A percentile compares a stretch with the other conserved stretches of the same genome.
These are phyloP conservation scores for Peronosclerospora sorghi DNA, from an alignment of 352 stramenopile species.

Conservation along the genomic window DNA sequence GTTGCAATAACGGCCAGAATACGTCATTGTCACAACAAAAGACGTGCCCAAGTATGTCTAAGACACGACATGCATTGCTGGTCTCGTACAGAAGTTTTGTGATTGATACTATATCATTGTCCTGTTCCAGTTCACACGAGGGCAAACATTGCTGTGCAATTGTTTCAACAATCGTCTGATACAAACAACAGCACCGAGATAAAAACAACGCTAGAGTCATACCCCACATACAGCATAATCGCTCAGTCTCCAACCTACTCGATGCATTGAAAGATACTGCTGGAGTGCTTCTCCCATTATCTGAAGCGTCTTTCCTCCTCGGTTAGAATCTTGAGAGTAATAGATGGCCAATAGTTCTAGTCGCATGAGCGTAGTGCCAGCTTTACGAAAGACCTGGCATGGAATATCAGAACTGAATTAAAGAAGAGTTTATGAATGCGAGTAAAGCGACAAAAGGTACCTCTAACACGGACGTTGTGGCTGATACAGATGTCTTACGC, in stretches of 20 bases:
- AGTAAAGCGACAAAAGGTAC: constrained; percentile 7
- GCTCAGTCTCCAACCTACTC: constrained; percentile 20
- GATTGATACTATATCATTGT: constrained; percentile 14
- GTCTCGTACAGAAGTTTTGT: constrained; percentile 26
- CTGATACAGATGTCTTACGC: constrained; percentile 23
- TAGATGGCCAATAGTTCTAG: constrained; percentile 54
- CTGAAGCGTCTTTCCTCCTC: constrained; percentile 59
- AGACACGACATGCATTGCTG: constrained; percentile 19
- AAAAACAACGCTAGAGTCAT: not conserved
- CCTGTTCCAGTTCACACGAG: constrained; percentile 3
- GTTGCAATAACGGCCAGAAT: constrained; percentile 37
- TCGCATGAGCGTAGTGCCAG: constrained; percentile 44
- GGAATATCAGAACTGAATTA: not conserved
- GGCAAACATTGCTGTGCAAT: constrained; percentile 11
- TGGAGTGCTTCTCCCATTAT: constrained; percentile 39
- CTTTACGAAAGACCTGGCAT: constrained; percentile 33
- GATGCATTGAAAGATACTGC: constrained; percentile 37
- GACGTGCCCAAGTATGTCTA: constrained; percentile 20
- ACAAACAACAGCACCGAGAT: constrained; percentile 2
- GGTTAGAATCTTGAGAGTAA: constrained; percentile 43
- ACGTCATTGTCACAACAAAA: constrained; percentile 19
- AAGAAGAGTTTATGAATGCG: not conserved
- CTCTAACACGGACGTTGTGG: constrained; percentile 36
- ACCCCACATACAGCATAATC: not conserved
- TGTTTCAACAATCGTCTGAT: constrained; percentile 11